Evolutionary conservation across 805 yeast genomes (phyloP).

Genomic region (Metschnikowia chrysomelidarum): DNA sequence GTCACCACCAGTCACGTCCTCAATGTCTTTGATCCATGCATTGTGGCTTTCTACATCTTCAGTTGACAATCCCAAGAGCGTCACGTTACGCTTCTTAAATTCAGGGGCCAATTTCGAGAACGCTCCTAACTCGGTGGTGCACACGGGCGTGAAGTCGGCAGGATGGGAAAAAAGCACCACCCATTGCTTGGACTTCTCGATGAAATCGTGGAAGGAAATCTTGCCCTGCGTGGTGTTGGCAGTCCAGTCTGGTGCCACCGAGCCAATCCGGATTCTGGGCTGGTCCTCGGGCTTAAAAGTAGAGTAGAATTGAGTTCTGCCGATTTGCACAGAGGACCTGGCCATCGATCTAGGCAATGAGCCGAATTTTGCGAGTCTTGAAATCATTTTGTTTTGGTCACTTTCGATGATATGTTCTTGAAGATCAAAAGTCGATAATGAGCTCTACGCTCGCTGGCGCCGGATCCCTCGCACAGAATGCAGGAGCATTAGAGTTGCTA

Average conservation of each 20-base stretch:
- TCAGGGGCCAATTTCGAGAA: slow-evolving; percentile 71
- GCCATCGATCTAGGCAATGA: slow-evolving; percentile 11
- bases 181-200: slow-evolving; percentile 54
- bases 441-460: not conserved
- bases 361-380: slow-evolving; percentile 15
- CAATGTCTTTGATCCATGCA: slow-evolving; percentile 70
- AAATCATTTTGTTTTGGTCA: slow-evolving; percentile 11
- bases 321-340: slow-evolving; percentile 12
- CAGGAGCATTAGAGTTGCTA: not conserved
- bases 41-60: slow-evolving; percentile 60
- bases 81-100: slow-evolving; percentile 61
- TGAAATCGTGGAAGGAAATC: slow-evolving; percentile 60
- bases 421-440: too few species aligned
- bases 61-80: slow-evolving; percentile 67
- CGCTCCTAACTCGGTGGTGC: slow-evolving; percentile 78
- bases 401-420: too few species aligned
- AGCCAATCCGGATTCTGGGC: slow-evolving; percentile 52
- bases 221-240: slow-evolving; percentile 63
- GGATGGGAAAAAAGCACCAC: slow-evolving; percentile 71
- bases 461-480: too few species aligned
- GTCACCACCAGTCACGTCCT: slow-evolving; percentile 55
- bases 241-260: slow-evolving; percentile 67
- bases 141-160: slow-evolving; percentile 76
- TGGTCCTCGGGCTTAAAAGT: slow-evolving; percentile 36
- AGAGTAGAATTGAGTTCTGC: slow-evolving; percentile 17